These are phyloP conservation scores for Phytophthora chlamydospora DNA, from an alignment of 352 stramenopile species.

Conservation along the genomic window DNA sequence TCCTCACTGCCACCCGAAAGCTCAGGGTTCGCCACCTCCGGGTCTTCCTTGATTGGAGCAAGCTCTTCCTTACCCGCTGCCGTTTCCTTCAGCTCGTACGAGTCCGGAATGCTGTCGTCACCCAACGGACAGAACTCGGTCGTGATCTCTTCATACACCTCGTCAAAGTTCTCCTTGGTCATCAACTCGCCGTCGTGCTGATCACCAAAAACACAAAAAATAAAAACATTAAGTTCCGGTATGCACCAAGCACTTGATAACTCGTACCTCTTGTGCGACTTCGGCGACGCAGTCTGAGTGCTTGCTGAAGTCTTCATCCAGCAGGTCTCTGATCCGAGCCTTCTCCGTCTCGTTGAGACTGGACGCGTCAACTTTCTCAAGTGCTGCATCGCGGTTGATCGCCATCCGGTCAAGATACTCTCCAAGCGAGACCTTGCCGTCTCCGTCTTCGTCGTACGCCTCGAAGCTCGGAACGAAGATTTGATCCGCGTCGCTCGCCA, in stretches of 20 bases:
- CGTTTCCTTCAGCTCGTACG: slow-evolving; percentile 15
- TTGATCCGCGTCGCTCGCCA: slow-evolving; percentile 15
- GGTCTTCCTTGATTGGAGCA: neutral
- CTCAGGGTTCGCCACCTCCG: neutral
- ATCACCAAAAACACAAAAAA: neutral
- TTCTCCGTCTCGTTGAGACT: slow-evolving; percentile 18
- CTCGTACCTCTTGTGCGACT: slow-evolving; percentile 14
- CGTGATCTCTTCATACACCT: slow-evolving; percentile 25
- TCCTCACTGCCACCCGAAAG: slow-evolving; percentile 1
- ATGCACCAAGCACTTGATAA: too few species aligned
- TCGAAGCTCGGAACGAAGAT: slow-evolving; percentile 22
- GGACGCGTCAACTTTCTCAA: slow-evolving; percentile 10
- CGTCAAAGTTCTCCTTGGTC: slow-evolving; percentile 26
- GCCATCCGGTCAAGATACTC: slow-evolving; percentile 29
- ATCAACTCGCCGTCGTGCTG: slow-evolving; percentile 20
- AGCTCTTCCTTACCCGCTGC: slow-evolving; percentile 15
- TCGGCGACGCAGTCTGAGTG: slow-evolving; percentile 20
- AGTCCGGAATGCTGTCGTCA: slow-evolving; percentile 15
- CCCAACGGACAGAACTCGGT: slow-evolving; percentile 14
- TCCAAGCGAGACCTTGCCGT: slow-evolving; percentile 26
- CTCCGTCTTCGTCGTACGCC: slow-evolving; percentile 28
- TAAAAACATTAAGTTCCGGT: neutral
- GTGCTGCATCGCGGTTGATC: slow-evolving; percentile 22
- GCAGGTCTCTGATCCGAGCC: slow-evolving; percentile 5
- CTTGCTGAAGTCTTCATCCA: slow-evolving; percentile 27